These are phyloP conservation scores for Achaetomium macrosporum DNA, from an alignment of 2,329 filamentous ascomycete genomes.

Conservation along the genomic window DNA sequence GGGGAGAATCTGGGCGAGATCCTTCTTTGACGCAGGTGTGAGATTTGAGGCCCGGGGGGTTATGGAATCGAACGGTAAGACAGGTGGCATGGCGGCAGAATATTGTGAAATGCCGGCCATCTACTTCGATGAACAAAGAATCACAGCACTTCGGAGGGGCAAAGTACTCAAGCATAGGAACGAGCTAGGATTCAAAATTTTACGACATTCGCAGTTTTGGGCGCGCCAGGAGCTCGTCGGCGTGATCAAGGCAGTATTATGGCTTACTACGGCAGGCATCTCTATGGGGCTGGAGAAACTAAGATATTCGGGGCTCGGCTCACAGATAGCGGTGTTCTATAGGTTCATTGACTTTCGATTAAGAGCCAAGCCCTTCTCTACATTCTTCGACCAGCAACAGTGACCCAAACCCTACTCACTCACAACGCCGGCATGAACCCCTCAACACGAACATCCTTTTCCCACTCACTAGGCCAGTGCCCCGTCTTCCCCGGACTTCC, in stretches of 20 bases:
- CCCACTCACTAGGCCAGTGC: constrained; percentile 45
- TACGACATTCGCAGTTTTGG: constrained; percentile 1
- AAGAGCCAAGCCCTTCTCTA: no score
- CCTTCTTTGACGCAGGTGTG: constrained; percentile 47
- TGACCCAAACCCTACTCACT: background rate
- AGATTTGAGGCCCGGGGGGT: no score
- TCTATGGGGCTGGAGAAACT: no score
- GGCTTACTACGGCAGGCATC: background rate
- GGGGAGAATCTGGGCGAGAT: constrained; percentile 75
- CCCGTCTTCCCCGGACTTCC: constrained; percentile 33
- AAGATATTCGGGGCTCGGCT: no score
- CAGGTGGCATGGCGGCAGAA: constrained; percentile 42
- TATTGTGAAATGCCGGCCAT: constrained; percentile 56
- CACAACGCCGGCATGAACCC: constrained; percentile 39
- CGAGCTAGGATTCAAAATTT: constrained; percentile 2
- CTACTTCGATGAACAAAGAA: constrained; percentile 2
- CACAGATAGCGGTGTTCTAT: no score
- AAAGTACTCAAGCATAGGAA: constrained; percentile 3
- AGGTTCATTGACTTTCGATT: no score
- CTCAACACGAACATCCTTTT: constrained; percentile 42
- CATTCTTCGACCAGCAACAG: background rate
- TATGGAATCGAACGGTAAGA: background rate
- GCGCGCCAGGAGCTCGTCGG: no score
- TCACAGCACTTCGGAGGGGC: background rate
- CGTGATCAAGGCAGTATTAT: background rate